These are phyloP conservation scores for Fusarium sp. DNA, from an alignment of 2,329 filamentous ascomycete genomes.

Conservation along the genomic window DNA sequence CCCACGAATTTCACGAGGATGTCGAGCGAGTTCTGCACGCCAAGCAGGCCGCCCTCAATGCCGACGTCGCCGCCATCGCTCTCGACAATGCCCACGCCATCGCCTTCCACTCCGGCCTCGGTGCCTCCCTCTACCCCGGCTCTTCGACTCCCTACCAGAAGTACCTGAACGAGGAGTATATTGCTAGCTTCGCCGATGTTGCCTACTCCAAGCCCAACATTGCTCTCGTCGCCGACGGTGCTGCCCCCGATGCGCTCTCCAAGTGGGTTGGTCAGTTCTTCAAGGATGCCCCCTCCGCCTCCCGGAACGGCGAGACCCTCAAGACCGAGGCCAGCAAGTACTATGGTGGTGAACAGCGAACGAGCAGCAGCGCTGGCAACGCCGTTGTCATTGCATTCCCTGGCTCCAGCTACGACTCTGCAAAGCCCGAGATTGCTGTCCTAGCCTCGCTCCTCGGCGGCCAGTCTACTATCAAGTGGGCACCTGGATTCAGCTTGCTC, in stretches of 20 bases:
- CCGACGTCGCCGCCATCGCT: conserved; percentile 77
- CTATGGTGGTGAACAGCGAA: conserved; percentile 95
- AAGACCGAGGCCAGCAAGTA: conserved; percentile 83
- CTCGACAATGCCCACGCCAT: conserved; percentile 88
- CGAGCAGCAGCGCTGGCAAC: conserved; percentile 83
- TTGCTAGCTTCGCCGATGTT: conserved; percentile 82
- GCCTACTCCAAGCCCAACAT: conserved; percentile 94
- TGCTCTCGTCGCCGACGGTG: conserved; percentile 91
- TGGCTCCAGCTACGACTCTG: conserved; percentile 83
- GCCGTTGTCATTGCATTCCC: conserved; percentile 93
- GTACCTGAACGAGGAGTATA: conserved; percentile 83
- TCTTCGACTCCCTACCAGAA: conserved; percentile 80
- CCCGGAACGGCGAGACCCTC: conserved; percentile 67
- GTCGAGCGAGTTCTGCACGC: conserved; percentile 82
- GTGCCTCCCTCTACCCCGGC: conserved; percentile 81
- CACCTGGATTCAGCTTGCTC: conserved; percentile 91
- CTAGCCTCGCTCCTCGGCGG: conserved; percentile 92
- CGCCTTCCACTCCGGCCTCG: conserved; percentile 95
- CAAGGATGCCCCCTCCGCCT: conserved; percentile 74
- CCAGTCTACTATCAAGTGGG: conserved; percentile 95
- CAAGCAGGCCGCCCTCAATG: conserved; percentile 81
- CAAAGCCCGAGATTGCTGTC: conserved; percentile 92
- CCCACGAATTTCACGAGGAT: conserved; percentile 92
- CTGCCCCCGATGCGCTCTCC: conserved; percentile 80
- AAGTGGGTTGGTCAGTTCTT: conserved; percentile 98